Evolutionary conservation across 2,329 filamentous ascomycete species (phyloP), one percentile per base, ranked within the genome.

Genomic region (Kalaharituber pfeilii): DNA sequence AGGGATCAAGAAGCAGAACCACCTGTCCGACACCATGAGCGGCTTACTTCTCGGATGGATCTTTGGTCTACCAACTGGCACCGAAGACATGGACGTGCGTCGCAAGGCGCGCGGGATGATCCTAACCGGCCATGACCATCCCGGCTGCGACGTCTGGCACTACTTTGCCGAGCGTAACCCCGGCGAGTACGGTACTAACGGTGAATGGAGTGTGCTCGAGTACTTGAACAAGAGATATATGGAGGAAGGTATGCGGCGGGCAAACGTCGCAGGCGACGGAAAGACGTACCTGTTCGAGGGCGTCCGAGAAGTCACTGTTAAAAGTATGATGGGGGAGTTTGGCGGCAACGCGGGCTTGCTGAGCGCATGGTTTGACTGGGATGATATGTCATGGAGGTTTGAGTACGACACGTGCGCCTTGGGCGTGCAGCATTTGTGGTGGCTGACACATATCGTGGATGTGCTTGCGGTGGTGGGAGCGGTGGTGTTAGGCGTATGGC

Each of bases 301-400:
- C 3, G 62, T 95, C 5, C 75, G 89, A 26, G 91, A 98, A 69
- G 79, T 96, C 60, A 98, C 91, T 0, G 84, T 98, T 1, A 80
- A 88, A 56, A 94, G 86, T 68, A 96, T 98, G 87, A 98, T 98
- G 91, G 91, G 91, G 54, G 84, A 85, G 54, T 98, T 84, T 68
- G 82, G 80, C n/a, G 91, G 91, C 20, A 91, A 95, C 66, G 86
- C 87, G 0, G 91, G 87, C 0, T 72, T 98, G 42, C 69, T 98
- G 39, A 91, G 84, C 58, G 75, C 84, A 0, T 98, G 89, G 89
- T 96, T 89, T 65, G 86, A 96, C 66, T 68, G 76, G 54, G 56
- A 49, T 60, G 53, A 42, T 13, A 30, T 78, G 73, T 78, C 84
- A 66, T 98, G 91, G 91, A 75, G 75, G 60, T 84, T 84, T 61